Evolutionary conservation across 2,329 filamentous ascomycete species (phyloP).

Genomic region (Cladosporium sp.): DNA sequence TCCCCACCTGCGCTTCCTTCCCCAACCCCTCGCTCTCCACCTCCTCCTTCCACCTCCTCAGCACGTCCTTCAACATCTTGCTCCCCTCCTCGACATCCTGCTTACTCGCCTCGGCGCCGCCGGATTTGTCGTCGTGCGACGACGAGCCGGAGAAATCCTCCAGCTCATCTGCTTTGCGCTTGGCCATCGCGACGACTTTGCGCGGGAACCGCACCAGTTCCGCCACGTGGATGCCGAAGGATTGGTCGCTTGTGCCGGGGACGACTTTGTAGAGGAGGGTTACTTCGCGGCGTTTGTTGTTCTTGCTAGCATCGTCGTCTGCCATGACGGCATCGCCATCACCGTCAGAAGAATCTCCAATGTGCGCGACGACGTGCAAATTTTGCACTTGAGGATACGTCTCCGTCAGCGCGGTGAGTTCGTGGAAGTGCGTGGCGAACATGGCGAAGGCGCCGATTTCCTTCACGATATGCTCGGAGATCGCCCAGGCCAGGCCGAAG

Average conservation of each 20-base stretch:
- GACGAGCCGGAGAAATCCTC: constrained; percentile 89
- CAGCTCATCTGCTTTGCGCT: constrained; percentile 94
- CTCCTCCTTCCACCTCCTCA: constrained; percentile 77
- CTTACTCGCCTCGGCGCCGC: constrained; percentile 59
- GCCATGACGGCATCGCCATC: constrained; percentile 37
- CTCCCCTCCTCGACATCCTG: constrained; percentile 88
- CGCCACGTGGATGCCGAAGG: constrained; percentile 96
- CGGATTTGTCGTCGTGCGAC: constrained; percentile 42
- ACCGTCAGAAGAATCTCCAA: constrained; percentile 57
- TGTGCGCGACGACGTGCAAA: constrained; percentile 92
- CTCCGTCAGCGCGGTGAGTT: constrained; percentile 85
- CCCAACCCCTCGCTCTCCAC: constrained; percentile 53
- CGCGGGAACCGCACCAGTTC: constrained; percentile 93
- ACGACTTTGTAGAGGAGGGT: constrained; percentile 96
- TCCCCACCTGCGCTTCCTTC: constrained; percentile 70
- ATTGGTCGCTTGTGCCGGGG: constrained; percentile 92
- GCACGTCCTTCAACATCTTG: constrained; percentile 72
- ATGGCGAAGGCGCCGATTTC: constrained; percentile 92
- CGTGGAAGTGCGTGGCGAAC: constrained; percentile 98
- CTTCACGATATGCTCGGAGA: constrained; percentile 92
- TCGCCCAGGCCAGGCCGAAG: constrained; percentile 98
- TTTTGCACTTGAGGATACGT: constrained; percentile 85
- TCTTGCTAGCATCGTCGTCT: constrained; percentile 8
- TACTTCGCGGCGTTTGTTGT: constrained; percentile 67
- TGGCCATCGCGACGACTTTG: constrained; percentile 99